Conservation (phyloP, 2,329 filamentous ascomycete species). For the Aspergillus phoenicis region DNA sequence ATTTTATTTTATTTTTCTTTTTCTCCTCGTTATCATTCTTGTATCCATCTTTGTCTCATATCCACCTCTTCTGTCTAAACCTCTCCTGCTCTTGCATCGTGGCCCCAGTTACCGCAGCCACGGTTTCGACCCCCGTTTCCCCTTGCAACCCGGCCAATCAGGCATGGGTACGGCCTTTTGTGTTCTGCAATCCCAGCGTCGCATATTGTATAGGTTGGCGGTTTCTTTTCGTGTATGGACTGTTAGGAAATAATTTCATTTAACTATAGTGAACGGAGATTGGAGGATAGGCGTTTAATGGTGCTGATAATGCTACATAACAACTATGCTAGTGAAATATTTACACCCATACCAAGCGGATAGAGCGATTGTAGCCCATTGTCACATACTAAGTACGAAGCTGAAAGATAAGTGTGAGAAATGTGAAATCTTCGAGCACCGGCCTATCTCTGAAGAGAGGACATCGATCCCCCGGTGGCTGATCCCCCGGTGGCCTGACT, state of each 20-base stretch:
- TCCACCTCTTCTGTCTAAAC: not conserved
- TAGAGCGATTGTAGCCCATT: too few species aligned
- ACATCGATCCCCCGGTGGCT: not conserved
- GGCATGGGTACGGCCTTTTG: not conserved
- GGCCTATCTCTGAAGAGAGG: too few species aligned
- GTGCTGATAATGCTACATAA: not conserved
- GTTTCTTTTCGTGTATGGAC: constrained; percentile 23
- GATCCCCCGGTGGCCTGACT: not conserved
- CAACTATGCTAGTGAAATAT: not conserved
- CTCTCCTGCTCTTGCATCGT: not conserved
- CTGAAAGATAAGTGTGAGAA: too few species aligned
- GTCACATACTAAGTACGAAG: too few species aligned
- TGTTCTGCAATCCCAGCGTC: constrained; percentile 1
- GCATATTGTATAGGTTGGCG: constrained; percentile 22
- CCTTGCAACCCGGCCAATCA: not conserved
- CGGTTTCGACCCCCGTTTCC: not conserved
- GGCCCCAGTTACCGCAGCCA: not conserved
- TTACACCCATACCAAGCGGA: not conserved
- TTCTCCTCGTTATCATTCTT: not conserved
- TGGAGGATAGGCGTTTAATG: not conserved
- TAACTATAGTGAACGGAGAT: constrained; percentile 8
- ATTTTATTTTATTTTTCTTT: not conserved
- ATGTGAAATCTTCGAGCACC: too few species aligned
- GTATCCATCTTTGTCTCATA: not conserved
- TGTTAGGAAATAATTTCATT: constrained; percentile 16